These are phyloP conservation scores for Colletotrichum siamense DNA, from an alignment of 2,329 filamentous ascomycete genomes.

Conservation along the genomic window DNA sequence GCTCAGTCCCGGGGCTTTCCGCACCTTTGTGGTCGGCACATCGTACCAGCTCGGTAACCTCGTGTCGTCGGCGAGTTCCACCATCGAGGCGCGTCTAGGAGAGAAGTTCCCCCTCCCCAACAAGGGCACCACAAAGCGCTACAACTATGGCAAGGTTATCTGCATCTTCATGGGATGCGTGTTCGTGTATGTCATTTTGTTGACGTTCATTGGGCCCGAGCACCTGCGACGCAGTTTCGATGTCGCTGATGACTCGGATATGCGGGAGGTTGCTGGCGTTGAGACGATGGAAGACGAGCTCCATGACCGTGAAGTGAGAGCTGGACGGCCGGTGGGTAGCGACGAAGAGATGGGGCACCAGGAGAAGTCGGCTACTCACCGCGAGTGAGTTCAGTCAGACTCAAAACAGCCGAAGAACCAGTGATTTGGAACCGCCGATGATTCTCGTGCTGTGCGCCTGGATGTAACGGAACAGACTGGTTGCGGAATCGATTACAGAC, in stretches of 20 bases:
- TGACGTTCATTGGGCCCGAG: slow-evolving; percentile 69
- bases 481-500: background rate
- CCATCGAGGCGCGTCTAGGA: slow-evolving; percentile 78
- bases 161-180: slow-evolving; percentile 92
- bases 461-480: background rate
- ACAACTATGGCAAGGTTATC: slow-evolving; percentile 83
- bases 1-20: slow-evolving; percentile 72
- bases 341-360: slow-evolving; percentile 19
- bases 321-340: background rate
- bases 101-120: slow-evolving; percentile 75
- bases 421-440: background rate
- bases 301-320: background rate
- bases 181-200: slow-evolving; percentile 64
- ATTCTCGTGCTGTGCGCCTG: background rate
- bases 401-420: background rate
- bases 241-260: slow-evolving; percentile 52
- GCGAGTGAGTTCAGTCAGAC: background rate
- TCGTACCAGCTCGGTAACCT: slow-evolving; percentile 82
- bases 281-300: slow-evolving; percentile 30
- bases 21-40: slow-evolving; percentile 77
- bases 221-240: slow-evolving; percentile 57
- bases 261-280: slow-evolving; percentile 49
- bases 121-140: slow-evolving; percentile 55
- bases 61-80: slow-evolving; percentile 70
- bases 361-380: slow-evolving; percentile 18